Percentiles rank a stretch among this genome's conserved stretches.
These are phyloP conservation scores for Sporisorium iseilematis-ciliati DNA, from an alignment of 1,284 basidiomycete species.

Conservation along the genomic window DNA sequence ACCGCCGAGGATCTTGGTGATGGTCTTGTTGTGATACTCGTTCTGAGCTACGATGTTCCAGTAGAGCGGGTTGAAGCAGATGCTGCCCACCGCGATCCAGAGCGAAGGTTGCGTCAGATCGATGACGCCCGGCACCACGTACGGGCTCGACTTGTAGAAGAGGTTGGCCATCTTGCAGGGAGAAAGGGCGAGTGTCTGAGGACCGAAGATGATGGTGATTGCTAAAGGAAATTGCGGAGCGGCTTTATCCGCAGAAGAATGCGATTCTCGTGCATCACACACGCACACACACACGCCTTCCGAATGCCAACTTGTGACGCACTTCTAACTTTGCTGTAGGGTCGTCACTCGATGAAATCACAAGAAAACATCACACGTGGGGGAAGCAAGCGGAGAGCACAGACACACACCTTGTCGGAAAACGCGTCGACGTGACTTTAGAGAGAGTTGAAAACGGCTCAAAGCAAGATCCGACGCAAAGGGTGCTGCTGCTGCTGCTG, in stretches of 20 bases:
- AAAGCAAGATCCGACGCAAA: background rate
- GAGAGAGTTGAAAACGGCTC: background rate
- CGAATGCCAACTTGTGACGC: no score
- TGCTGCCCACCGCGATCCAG: slow-evolving; percentile 59
- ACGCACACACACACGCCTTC: no score
- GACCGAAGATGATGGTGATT: background rate
- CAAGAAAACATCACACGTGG: background rate
- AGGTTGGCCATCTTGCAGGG: slow-evolving; percentile 21
- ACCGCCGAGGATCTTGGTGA: slow-evolving; percentile 64
- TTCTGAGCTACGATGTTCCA: slow-evolving; percentile 96
- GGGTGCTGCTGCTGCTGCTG: background rate
- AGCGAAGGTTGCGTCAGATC: slow-evolving; percentile 59
- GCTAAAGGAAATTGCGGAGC: no score
- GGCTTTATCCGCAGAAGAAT: no score
- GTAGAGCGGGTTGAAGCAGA: slow-evolving; percentile 85
- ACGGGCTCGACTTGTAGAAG: slow-evolving; percentile 35
- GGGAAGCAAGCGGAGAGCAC: background rate
- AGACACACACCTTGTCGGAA: background rate
- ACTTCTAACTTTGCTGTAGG: background rate
- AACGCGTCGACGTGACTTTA: slow-evolving; percentile 9
- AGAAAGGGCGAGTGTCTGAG: background rate
- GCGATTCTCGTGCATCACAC: no score
- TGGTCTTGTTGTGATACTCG: slow-evolving; percentile 71
- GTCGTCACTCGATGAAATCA: background rate
- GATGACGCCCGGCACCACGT: slow-evolving; percentile 53